A percentile compares a stretch with the other conserved stretches of the same genome.
These are phyloP conservation scores for Lachancea mirantina DNA, from an alignment of 805 yeast species.

Conservation along the genomic window DNA sequence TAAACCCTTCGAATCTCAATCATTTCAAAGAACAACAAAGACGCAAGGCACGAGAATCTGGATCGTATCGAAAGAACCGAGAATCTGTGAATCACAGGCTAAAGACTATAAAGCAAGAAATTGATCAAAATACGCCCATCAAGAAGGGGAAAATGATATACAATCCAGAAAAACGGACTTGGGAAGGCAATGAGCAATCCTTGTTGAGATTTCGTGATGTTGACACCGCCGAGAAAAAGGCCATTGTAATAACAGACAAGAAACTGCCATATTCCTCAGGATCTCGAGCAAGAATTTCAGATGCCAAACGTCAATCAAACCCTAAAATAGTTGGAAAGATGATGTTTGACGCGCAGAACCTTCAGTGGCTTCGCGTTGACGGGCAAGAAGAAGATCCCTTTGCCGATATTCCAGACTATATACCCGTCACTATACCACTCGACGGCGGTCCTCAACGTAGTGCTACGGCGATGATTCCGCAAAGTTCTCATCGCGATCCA, in stretches of 20 bases:
- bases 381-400: conserved; percentile 27
- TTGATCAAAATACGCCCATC: conserved; percentile 29
- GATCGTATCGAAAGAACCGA: neutral
- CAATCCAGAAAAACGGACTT: conserved; percentile 25
- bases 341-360: conserved; percentile 30
- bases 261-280: conserved; percentile 3
- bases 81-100: conserved; percentile 7
- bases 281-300: conserved; percentile 1
- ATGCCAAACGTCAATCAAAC: conserved; percentile 1
- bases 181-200: conserved; percentile 28
- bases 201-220: conserved; percentile 21
- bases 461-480: conserved; percentile 7
- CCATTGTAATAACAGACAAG: conserved; percentile 18
- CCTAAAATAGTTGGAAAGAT: conserved; percentile 27
- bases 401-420: conserved; percentile 21
- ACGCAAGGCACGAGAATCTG: neutral
- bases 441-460: neutral
- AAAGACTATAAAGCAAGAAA: conserved; percentile 29
- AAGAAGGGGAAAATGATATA: conserved; percentile 27
- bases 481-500: conserved; percentile 15
- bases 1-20: conserved; percentile 15
- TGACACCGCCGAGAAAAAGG: conserved; percentile 19
- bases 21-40: conserved; percentile 17
- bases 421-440: conserved; percentile 5
- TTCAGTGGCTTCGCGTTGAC: conserved; percentile 28